A percentile compares a stretch with the other conserved stretches of the same genome.
phyloP scores from a whole-genome alignment of 2,329 filamentous ascomycete genomes.

The Trichophyton schoenleinii region DNA sequence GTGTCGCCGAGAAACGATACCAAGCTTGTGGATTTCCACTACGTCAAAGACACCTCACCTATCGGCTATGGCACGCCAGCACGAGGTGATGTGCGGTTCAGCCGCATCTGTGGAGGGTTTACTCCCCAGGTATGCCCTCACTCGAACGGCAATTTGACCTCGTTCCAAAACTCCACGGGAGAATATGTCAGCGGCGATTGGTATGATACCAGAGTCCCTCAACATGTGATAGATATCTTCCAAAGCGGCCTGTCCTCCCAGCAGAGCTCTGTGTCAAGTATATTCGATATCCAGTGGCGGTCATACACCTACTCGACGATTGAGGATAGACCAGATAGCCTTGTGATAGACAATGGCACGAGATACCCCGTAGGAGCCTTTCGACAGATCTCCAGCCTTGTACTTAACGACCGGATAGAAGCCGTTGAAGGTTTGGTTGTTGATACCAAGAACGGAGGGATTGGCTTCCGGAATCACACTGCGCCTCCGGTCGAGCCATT shows the following conservation, averaged over 20 bases:
- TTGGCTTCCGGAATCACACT: constrained; percentile 38
- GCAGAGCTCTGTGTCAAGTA: constrained; percentile 26
- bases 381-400: constrained; percentile 20
- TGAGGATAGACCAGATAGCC: constrained; percentile 7
- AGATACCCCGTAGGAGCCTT: constrained; percentile 10
- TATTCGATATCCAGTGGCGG: constrained; percentile 32
- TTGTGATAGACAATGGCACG: constrained; percentile 18
- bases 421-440: constrained; percentile 36
- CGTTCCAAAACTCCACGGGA: constrained; percentile 10
- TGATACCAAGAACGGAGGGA: constrained; percentile 30
- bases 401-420: constrained; percentile 23
- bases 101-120: constrained; percentile 20
- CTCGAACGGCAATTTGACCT: constrained; percentile 6
- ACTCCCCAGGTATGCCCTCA: constrained; percentile 17
- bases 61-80: constrained; percentile 13
- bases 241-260: constrained; percentile 23
- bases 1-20: constrained; percentile 16
- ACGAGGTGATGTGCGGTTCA: constrained; percentile 22
- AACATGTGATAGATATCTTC: constrained; percentile 19
- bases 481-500: constrained; percentile 19
- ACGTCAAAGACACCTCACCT: constrained; percentile 23
- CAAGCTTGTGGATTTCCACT: constrained; percentile 22
- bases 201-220: constrained; percentile 18
- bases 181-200: constrained; percentile 13
- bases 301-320: too few species aligned